A percentile compares a stretch with the other conserved stretches of the same genome.
Conservation (phyloP, 306 rosid species). For the Prunus davidiana region DNA sequence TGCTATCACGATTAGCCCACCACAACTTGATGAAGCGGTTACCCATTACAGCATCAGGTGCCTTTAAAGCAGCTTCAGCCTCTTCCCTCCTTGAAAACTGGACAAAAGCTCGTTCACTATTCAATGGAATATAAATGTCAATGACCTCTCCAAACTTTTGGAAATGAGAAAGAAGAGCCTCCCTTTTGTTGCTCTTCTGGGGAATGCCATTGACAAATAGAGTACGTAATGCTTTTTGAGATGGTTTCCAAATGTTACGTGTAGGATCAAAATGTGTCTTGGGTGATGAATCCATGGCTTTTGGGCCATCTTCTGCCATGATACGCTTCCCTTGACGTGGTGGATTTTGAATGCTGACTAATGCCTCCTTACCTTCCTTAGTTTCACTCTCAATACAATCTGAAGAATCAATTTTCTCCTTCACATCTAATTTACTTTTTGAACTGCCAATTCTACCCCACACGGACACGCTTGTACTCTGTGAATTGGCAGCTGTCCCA, state of each 20-base stretch:
- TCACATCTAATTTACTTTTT: conserved; percentile 57
- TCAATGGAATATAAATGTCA: conserved; percentile 81
- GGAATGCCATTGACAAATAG: conserved; percentile 91
- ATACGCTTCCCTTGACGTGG: conserved; percentile 58
- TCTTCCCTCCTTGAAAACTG: conserved; percentile 97
- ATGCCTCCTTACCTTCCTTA: conserved; percentile 56
- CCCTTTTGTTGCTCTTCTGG: conserved; percentile 67
- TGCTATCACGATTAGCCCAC: conserved; percentile 99
- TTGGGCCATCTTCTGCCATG: conserved; percentile 51
- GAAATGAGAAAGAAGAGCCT: conserved; percentile 86
- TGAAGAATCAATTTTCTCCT: conserved; percentile 59
- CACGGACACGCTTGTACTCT: conserved; percentile 58
- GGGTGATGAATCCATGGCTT: conserved; percentile 43
- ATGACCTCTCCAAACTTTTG: conserved; percentile 83
- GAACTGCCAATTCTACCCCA: conserved; percentile 91
- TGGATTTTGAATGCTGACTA: conserved; percentile 41
- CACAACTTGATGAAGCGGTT: conserved; percentile 94
- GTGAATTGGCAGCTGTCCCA: conserved; percentile 52
- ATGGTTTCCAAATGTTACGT: conserved; percentile 59
- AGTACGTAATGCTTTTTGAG: conserved; percentile 89
- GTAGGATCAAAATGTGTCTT: conserved; percentile 50
- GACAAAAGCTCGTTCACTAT: conserved; percentile 88
- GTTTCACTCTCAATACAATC: conserved; percentile 52
- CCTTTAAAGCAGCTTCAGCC: conserved; percentile 93
- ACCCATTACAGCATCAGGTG: conserved; percentile 99